Conservation (phyloP, 768 basidiomycete species). For the Sporobolomyces phaffii region DNA sequence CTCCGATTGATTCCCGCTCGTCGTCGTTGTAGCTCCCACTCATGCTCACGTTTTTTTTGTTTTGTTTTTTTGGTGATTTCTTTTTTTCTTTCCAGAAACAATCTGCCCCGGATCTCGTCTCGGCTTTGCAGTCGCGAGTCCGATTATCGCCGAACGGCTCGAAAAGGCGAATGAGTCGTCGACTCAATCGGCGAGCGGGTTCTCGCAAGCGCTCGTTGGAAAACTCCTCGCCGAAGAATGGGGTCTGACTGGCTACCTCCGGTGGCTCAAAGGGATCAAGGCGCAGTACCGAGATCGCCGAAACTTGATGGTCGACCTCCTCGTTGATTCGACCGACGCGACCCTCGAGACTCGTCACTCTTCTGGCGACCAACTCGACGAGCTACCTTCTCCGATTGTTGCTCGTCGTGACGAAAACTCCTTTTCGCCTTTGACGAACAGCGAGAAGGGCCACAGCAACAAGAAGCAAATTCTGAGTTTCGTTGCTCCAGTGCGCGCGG, state of each 20-base stretch:
- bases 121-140: conserved; percentile 74
- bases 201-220: conserved; percentile 61
- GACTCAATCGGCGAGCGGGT: conserved; percentile 66
- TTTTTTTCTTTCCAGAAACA: conserved; percentile 50
- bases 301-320: conserved; percentile 60
- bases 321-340: conserved; percentile 49
- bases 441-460: too few relatives aligned
- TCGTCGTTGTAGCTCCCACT: conserved; percentile 27
- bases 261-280: conserved; percentile 66
- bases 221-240: conserved; percentile 59
- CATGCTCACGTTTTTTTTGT: background rate
- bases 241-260: conserved; percentile 64
- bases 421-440: conserved; percentile 52
- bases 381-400: conserved; percentile 39
- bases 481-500: conserved; percentile 59
- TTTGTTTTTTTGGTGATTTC: too few relatives aligned
- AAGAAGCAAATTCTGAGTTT: conserved; percentile 58
- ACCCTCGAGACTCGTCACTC: conserved; percentile 57
- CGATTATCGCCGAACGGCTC: conserved; percentile 67
- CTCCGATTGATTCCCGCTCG: background rate
- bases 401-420: conserved; percentile 51
- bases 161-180: conserved; percentile 64
- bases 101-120: conserved; percentile 70
- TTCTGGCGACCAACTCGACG: conserved; percentile 38
- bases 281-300: conserved; percentile 58